Evolutionary conservation across 768 basidiomycete species (phyloP).

Genomic region (Pisolithus marmoratus): DNA sequence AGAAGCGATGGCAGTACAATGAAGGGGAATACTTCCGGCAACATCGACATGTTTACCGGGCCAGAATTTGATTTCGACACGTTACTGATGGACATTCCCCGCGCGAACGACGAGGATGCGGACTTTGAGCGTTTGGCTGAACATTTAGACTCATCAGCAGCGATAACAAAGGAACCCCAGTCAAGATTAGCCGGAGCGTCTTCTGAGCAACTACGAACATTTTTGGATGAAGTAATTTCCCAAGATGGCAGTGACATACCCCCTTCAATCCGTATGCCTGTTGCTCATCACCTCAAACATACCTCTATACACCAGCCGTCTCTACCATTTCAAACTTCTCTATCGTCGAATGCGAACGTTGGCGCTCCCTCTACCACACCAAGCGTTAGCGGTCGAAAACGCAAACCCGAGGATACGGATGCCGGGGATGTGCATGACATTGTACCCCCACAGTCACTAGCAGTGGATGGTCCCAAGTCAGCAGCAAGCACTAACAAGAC

Average conservation of each 20-base stretch:
- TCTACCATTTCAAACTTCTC: background rate
- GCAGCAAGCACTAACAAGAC: conserved; percentile 14
- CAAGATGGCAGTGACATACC: conserved; percentile 19
- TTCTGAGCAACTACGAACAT: conserved; percentile 36
- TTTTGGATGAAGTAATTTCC: conserved; percentile 38
- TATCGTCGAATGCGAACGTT: background rate
- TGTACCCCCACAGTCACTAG: background rate
- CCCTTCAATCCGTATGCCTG: background rate
- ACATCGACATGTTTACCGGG: conserved; percentile 15
- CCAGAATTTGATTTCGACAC: conserved; percentile 36
- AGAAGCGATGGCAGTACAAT: background rate
- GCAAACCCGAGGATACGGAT: conserved; percentile 35
- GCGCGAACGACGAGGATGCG: conserved; percentile 22
- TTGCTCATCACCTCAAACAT: background rate
- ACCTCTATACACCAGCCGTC: background rate
- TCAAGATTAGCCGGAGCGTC: conserved; percentile 27
- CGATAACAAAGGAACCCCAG: conserved; percentile 20
- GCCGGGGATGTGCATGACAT: background rate
- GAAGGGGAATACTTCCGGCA: background rate
- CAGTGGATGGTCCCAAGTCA: background rate
- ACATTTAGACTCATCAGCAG: conserved; percentile 26
- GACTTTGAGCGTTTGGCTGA: conserved; percentile 31
- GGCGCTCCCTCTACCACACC: background rate
- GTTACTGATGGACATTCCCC: conserved; percentile 35
- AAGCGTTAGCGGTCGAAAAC: conserved; percentile 25